Evolutionary conservation across 371 early-diverging fungal genomes (phyloP).

Genomic region (Paraphysoderma sedebokerense): DNA sequence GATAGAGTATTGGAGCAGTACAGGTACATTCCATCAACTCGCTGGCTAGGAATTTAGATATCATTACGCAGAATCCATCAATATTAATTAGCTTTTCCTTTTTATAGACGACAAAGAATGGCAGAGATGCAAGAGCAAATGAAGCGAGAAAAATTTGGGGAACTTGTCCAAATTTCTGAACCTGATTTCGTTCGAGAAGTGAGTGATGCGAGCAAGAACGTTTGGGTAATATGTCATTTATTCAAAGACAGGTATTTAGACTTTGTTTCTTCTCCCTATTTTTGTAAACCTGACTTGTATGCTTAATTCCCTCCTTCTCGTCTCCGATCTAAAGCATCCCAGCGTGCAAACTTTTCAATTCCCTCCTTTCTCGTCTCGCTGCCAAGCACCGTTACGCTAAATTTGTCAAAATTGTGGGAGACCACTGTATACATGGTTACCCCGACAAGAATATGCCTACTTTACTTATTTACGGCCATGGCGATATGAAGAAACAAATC

Average conservation of each 20-base stretch:
- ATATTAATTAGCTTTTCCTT: not conserved
- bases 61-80: not conserved
- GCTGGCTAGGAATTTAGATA: conserved; percentile 1
- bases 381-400: conserved; percentile 65
- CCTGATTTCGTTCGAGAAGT: conserved; percentile 81
- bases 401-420: conserved; percentile 77
- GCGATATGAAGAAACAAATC: conserved; percentile 66
- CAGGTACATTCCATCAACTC: conserved; percentile 18
- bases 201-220: conserved; percentile 67
- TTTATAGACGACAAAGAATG: conserved; percentile 47
- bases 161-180: conserved; percentile 63
- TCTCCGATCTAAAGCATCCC: conserved; percentile 28
- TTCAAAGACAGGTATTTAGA: conserved; percentile 33
- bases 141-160: conserved; percentile 52
- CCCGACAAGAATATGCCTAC: conserved; percentile 88
- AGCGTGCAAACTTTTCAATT: conserved; percentile 63
- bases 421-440: conserved; percentile 84
- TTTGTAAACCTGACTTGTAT: not conserved
- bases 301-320: not conserved
- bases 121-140: conserved; percentile 51
- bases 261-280: not conserved
- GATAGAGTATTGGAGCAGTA: conserved; percentile 64
- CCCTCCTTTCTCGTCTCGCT: conserved; percentile 57
- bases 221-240: conserved; percentile 54
- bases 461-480: conserved; percentile 65